Base-by-base conservation (phyloP, 1,284 basidiomycete genomes). In the Pholiota adiposa region DNA sequence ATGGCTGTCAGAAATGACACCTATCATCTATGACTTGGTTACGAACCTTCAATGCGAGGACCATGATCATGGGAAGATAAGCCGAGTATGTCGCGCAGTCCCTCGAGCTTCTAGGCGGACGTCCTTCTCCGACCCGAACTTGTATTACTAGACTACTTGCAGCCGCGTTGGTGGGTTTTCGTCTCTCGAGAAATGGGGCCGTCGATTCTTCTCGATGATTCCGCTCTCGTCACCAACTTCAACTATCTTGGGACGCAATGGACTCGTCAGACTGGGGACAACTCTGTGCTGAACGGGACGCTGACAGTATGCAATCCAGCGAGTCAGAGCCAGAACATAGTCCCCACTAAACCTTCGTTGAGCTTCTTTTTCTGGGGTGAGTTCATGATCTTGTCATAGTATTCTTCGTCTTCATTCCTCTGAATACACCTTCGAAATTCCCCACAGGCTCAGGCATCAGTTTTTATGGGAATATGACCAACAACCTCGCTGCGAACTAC, bases 401-500 rank as follows among this genome's bases (percentile, higher is more conserved):
- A n/a, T n/a, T 8, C 8, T 38, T 18, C 36, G 14, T 16, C 16
- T 12, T 4, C 7, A n/a, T 16, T 14, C 36, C 14, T 12, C 4
- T 4, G 14, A 4, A 38, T 38, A 16, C 16, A 36, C 14, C 44
- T 12, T 36, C 16, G 18, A 19, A 19, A 52, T 31, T 25, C 14
- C 25, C 18, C 3, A n/a, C 23, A 67, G 65, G 65, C 2, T 56
- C 62, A 1, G 67, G 59, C n/a, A 48, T 69, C 25, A 56, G 56
- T 19, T 48, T 69, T 16, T 69, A 65, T 54, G 67, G 64, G 1
- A 63, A 61, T 21, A 52, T 52, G 9, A 58, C 56, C 14, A 56
- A 51, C 29, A 54, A 51, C 12, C 38, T 65, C 2, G 53, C 49
- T 3, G 27, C 64, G 8, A 67, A 67, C 44, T 69, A 69, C 40